phyloP scores from a whole-genome alignment of 2,329 filamentous ascomycete species.

The Cladosporium colombiae region DNA sequence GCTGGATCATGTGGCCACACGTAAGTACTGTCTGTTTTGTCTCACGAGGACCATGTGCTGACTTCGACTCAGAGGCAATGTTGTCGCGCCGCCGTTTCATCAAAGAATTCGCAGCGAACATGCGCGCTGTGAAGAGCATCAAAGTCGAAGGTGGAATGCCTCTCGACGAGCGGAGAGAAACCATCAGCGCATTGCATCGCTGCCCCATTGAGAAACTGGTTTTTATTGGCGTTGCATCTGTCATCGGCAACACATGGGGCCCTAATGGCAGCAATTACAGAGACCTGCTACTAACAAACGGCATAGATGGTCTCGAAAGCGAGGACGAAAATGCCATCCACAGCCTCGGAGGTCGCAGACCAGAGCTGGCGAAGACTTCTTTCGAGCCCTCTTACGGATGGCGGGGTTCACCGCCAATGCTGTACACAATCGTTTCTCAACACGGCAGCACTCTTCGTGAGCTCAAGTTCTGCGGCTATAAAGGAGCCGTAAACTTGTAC shows the following conservation, averaged over 20 bases:
- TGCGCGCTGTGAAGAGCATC: conserved; percentile 45
- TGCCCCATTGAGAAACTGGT: conserved; percentile 48
- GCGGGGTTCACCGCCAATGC: conserved; percentile 40
- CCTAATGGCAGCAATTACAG: conserved; percentile 26
- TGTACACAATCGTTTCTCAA: conserved; percentile 45
- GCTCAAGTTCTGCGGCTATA: conserved; percentile 52
- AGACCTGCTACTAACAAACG: conserved; percentile 17
- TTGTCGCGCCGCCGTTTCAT: conserved; percentile 40
- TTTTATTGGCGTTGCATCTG: conserved; percentile 47
- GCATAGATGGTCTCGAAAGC: conserved; percentile 32
- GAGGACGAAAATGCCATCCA: conserved; percentile 35
- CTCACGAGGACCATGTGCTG: not conserved
- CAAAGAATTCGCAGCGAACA: conserved; percentile 43
- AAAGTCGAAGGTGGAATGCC: conserved; percentile 52
- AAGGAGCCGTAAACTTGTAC: conserved; percentile 45
- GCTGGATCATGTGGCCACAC: not conserved
- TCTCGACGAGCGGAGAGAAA: conserved; percentile 49
- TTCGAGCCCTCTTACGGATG: conserved; percentile 46
- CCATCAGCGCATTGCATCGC: conserved; percentile 43
- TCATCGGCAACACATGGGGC: conserved; percentile 50
- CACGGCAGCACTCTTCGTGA: conserved; percentile 45
- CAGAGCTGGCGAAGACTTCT: conserved; percentile 28
- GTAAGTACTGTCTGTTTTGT: not conserved
- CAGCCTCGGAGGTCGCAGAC: conserved; percentile 27
- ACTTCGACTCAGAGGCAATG: not conserved